Base-by-base conservation (phyloP, 495 filamentous ascomycete species). In the Gamarada debralockiae region DNA sequence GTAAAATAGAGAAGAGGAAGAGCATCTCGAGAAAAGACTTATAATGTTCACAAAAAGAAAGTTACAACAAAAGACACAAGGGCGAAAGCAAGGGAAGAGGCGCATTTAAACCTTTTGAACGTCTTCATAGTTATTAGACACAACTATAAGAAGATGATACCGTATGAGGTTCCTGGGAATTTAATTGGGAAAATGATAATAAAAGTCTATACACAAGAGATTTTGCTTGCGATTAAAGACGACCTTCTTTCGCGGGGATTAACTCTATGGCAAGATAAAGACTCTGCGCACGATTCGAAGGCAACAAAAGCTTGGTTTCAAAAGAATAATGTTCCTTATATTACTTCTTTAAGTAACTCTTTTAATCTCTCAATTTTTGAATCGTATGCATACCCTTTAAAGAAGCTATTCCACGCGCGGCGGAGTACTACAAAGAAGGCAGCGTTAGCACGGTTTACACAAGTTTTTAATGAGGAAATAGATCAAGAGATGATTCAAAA, bases 61-160 rank as follows among this genome's bases (percentile, higher is more conserved):
- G 33, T 56, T 44, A 56, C 31, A 20, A 7, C 38, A 3, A 52
- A 52, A 20, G 50, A 52, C 36, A 52, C 29, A 7, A 52, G 44
- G 23, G 50, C 50, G 21, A 52, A 52, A 20, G 50, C 50, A 52
- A 31, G 38, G 23, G 50, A 52, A 37, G 50, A 52, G 20, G 40
- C 44, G 22, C 38, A 31, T 24, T 24, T 52, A 8, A 34, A 44
- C 23, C 40, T 52, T 33, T 15, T 44, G 10, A 52, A 45, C 44
- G 29, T 45, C 17, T 52, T 52, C 44, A 38, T 52, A 2, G 20
- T 52, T 23, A 45, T 52, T 44, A 24, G 50, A 15, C 34, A 45
- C 21, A 37, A 52, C 13, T 52, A 52, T 31, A 3, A 17, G 23
- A 43, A 23, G 27, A 14, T 44, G 24, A 43, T 52, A 24, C 27